phyloP scores from a whole-genome alignment of 23 red algal species.

The Agarophyton chilense region DNA sequence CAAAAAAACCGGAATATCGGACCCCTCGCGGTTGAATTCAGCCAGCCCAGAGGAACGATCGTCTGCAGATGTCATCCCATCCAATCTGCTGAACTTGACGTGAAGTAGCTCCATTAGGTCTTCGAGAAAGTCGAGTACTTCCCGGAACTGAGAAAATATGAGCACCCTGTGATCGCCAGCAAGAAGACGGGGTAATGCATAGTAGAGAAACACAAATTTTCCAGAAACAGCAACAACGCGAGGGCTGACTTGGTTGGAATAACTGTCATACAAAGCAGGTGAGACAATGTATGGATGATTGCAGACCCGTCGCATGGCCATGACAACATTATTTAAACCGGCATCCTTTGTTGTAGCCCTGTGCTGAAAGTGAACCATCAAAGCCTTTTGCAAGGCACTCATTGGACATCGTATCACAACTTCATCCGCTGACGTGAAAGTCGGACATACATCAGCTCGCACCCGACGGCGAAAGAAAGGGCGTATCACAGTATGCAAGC shows the following conservation, averaged over 20 bases:
- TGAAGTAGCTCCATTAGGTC: conserved; percentile 66
- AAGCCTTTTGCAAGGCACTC: conserved; percentile 56
- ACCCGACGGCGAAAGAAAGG: conserved; percentile 92
- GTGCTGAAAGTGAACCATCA: conserved; percentile 52
- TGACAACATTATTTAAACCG: conserved; percentile 38
- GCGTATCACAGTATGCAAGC: conserved; percentile 84
- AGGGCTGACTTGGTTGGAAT: background rate
- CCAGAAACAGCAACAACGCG: conserved; percentile 51
- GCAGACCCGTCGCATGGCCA: conserved; percentile 58
- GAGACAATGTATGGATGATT: conserved; percentile 75
- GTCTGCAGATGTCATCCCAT: conserved; percentile 66
- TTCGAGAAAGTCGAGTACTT: conserved; percentile 87
- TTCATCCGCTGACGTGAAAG: conserved; percentile 58
- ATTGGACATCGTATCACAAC: conserved; percentile 54
- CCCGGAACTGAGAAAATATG: conserved; percentile 87
- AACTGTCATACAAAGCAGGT: conserved; percentile 19
- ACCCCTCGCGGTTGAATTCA: conserved; percentile 65
- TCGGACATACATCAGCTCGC: conserved; percentile 78
- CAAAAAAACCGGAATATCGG: conserved; percentile 83
- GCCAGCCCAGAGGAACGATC: conserved; percentile 58
- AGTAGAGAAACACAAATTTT: conserved; percentile 85
- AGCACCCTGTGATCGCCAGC: conserved; percentile 75
- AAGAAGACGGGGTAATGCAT: conserved; percentile 72
- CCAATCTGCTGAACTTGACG: conserved; percentile 74
- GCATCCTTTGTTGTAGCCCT: conserved; percentile 8